Evolutionary conservation across 768 basidiomycete species (phyloP).

Genomic region (Clathrus columnatus): DNA sequence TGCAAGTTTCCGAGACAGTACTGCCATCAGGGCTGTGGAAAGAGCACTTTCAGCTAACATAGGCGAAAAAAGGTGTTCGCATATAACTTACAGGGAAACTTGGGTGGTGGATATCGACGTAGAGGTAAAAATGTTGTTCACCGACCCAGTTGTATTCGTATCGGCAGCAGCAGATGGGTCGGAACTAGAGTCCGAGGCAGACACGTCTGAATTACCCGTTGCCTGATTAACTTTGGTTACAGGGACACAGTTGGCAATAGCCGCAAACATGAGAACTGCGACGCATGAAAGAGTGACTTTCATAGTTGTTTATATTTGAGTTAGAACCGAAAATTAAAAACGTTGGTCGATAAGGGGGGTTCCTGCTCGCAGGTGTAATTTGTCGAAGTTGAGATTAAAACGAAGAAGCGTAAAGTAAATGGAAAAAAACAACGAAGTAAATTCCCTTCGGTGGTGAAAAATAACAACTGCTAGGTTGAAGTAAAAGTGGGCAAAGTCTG

Average conservation of each 20-base stretch:
- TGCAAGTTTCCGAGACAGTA: slow-evolving; percentile 48
- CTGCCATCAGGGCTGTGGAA: no score
- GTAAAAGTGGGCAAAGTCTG: neutral
- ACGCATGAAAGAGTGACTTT: neutral
- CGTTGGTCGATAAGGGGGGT: neutral
- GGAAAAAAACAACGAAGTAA: neutral
- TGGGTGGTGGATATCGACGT: neutral
- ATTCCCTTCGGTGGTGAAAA: neutral
- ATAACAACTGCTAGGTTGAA: neutral
- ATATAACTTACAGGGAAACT: neutral
- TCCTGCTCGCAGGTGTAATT: neutral
- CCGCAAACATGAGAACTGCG: neutral
- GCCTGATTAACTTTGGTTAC: no score
- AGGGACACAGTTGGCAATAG: neutral
- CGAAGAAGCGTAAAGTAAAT: neutral
- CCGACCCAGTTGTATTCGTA: no score
- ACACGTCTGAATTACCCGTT: no score
- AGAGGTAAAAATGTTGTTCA: no score
- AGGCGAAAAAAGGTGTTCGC: no score
- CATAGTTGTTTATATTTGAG: neutral
- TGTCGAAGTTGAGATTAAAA: neutral
- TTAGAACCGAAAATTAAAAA: neutral
- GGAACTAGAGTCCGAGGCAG: no score
- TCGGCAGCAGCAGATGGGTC: no score
- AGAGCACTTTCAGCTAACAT: no score